Evolutionary conservation across 805 yeast species (phyloP), one percentile per base, ranked within the genome.

Genomic region (Schizosaccharomyces lindneri): DNA sequence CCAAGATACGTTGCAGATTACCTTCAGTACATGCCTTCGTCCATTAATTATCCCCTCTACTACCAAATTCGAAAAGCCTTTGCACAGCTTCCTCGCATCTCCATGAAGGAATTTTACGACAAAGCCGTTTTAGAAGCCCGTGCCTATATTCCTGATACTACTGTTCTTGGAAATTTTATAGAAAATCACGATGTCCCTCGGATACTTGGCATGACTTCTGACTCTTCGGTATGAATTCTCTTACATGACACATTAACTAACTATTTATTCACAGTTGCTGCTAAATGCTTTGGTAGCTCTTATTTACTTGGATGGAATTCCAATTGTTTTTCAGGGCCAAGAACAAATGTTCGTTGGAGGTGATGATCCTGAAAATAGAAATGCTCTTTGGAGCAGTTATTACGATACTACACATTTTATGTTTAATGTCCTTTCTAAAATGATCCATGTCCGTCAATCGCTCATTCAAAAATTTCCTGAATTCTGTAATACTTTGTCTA

Each of bases 171-270:
- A 19, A 57, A 62, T 29, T 62, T 62, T 29, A 31, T 59, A 43
- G 63, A 62, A 19, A 62, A 62, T 32, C 63, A 62, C 1, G 63
- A 62, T 31, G 48, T 43, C 46, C 63, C 63, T 6, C 55, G 63
- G 17, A 60, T 62, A 43, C 43, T 46, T 13, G 15, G 29, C 36
- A 41, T n/a, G n/a, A 29, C 39, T 13, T 29, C 39, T 6, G 63
- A 59, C 27, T 36, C 27, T 32, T 17, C 43, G 31, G 55, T 60
- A 19, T 19, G 57, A 17, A 4, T 11, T 27, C 6, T 3, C 32
- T 46, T 15, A 5, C 21, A 29, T 51, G 7, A 24, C 3, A 21
- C 11, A 7, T 4, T 51, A 1, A 51, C 48, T 36, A 17, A 39
- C 31, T 13, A 4, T 51, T 51, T 24, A 7, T 15, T 48, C 19